These are phyloP conservation scores for Pichia manshurica DNA, from an alignment of 805 yeast species.

Conservation along the genomic window DNA sequence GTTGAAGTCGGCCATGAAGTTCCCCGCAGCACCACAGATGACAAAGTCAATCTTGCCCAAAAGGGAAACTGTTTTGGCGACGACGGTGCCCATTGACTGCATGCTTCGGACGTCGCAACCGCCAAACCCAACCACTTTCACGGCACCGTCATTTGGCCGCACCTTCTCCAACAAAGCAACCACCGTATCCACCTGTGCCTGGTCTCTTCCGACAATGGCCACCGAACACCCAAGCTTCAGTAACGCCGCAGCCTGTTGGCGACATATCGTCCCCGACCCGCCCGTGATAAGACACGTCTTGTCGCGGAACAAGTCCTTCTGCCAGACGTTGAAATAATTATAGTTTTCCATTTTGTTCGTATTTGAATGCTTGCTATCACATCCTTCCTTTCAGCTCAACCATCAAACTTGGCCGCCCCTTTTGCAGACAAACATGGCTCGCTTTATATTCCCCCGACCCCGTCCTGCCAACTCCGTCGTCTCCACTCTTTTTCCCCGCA, in stretches of 20 bases:
- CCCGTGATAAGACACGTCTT: constrained; percentile 92
- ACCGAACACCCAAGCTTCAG: constrained; percentile 82
- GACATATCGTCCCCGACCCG: constrained; percentile 94
- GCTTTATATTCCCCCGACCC: neutral
- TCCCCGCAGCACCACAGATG: constrained; percentile 95
- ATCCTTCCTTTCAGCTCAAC: neutral
- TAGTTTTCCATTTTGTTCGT: constrained; percentile 6
- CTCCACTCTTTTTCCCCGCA: constrained; percentile 7
- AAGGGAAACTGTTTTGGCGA: constrained; percentile 51
- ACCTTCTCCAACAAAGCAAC: constrained; percentile 70
- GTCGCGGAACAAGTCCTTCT: constrained; percentile 66
- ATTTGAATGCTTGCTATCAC: too few species aligned
- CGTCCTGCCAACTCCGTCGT: neutral
- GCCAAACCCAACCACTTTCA: constrained; percentile 66
- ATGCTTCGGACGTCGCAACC: constrained; percentile 75
- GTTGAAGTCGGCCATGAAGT: constrained; percentile 75
- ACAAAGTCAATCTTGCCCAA: constrained; percentile 82
- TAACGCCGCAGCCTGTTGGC: constrained; percentile 83
- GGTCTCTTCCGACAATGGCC: constrained; percentile 75
- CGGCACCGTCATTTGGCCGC: neutral
- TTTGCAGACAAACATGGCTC: neutral
- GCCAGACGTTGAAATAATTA: constrained; percentile 28
- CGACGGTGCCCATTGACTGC: constrained; percentile 56
- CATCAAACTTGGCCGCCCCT: neutral
- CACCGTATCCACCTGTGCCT: constrained; percentile 56